Evolutionary conservation across 2,329 filamentous ascomycete species (phyloP).

Genomic region (Pyrenophora seminiperda): DNA sequence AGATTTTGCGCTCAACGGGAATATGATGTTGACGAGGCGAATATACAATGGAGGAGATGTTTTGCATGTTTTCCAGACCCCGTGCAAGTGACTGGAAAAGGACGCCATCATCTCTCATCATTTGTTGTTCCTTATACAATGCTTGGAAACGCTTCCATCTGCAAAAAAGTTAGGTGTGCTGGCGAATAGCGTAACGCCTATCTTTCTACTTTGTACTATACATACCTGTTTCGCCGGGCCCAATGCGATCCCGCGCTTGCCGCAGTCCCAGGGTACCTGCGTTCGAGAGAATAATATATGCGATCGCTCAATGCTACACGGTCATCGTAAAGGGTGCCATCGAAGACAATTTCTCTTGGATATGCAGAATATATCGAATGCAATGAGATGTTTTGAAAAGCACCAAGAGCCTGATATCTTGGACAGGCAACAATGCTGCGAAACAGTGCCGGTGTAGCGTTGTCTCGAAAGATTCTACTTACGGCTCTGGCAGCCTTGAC

Average conservation of each 20-base stretch:
- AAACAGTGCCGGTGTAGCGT: constrained; percentile 34
- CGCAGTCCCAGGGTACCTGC: no score
- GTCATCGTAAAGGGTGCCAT: constrained; percentile 32
- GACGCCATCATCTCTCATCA: constrained; percentile 26
- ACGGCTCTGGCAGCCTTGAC: constrained; percentile 34
- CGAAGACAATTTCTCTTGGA: constrained; percentile 42
- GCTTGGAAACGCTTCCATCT: constrained; percentile 35
- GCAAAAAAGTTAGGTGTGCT: not conserved
- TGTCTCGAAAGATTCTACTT: constrained; percentile 27
- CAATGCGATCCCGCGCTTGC: constrained; percentile 9
- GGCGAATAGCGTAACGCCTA: no score
- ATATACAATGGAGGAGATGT: constrained; percentile 33
- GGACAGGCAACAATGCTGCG: constrained; percentile 32
- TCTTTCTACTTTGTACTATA: no score
- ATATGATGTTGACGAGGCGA: constrained; percentile 30
- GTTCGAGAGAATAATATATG: constrained; percentile 6
- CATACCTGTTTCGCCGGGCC: constrained; percentile 19
- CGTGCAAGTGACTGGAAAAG: constrained; percentile 32
- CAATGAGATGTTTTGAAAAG: constrained; percentile 33
- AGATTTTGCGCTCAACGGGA: constrained; percentile 24
- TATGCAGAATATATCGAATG: constrained; percentile 32
- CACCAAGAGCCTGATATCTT: constrained; percentile 37
- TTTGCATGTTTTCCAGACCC: constrained; percentile 32
- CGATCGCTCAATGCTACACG: constrained; percentile 19
- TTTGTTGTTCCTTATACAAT: constrained; percentile 36